Evolutionary conservation across 768 basidiomycete genomes (phyloP), one percentile per base, ranked within the genome.

Genomic region (Agaricus bisporus): DNA sequence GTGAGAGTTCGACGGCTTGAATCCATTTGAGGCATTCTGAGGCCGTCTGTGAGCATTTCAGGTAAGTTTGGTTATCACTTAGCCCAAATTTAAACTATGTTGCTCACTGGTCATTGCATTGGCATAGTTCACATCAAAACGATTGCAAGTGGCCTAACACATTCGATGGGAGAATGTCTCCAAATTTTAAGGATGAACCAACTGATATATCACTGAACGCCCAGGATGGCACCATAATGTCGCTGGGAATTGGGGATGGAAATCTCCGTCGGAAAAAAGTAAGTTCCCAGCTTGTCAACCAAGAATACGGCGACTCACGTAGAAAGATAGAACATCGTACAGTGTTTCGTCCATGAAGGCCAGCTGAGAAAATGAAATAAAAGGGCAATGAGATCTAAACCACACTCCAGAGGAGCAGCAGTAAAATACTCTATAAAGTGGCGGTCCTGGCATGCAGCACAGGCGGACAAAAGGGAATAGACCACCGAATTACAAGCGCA

Each of bases 401-500:
- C 32, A 22, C 8, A 26, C 4, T n/a, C 18, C 12, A 12, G 4
- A 48, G 12, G 22, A 18, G 11, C 7, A 32, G 11, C 35, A 25
- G 14, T 26, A 32, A 1, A 20, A 53, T 12, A 60, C 61, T 51
- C 35, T 32, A 58, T 25, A 35, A 41, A 59, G 11, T 48, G 14
- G 29, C 56, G 36, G 15, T 46, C 58, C 36, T 70, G 69, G 56
- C 69, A 70, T 12, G 58, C 58, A 14, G 59, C 68, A 42, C 70
- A 71, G 25, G 65, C 67, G 35, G 64, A 63, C 29, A 68, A 48
- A 17, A 71, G 53, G 4, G 68, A 68, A 56, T 68, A 70, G 11
- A 64, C 60, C 46, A 68, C 64, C 7, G 66, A 61, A 51, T 63
- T 70, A 53, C 70, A 71, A 39, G 63, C 57, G 55, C 70, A 71